Evolutionary conservation across 2,329 filamentous ascomycete species (phyloP).

Genomic region (Epichloe sibirici): DNA sequence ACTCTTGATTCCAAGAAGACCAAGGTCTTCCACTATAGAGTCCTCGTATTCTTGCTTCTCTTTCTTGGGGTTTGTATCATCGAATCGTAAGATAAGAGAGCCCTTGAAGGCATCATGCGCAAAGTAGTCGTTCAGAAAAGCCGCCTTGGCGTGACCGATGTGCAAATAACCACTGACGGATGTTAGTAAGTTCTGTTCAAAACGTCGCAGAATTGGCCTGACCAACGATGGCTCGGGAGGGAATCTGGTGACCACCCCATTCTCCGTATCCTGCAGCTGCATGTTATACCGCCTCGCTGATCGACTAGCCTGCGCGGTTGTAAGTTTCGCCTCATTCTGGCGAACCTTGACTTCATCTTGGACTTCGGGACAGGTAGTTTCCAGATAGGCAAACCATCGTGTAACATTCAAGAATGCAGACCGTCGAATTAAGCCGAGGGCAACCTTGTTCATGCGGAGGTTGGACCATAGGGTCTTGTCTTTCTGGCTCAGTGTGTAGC

Average conservation of each 20-base stretch:
- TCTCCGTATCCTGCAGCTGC: constrained; percentile 62
- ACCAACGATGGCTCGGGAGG: constrained; percentile 64
- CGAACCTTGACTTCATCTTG: background rate
- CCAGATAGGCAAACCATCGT: background rate
- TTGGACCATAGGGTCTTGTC: background rate
- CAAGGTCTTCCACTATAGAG: constrained; percentile 74
- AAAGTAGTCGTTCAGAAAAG: constrained; percentile 81
- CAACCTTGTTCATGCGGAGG: background rate
- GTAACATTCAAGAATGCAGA: background rate
- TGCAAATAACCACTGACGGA: constrained; percentile 57
- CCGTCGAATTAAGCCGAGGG: background rate
- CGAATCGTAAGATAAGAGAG: constrained; percentile 72
- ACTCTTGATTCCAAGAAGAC: constrained; percentile 71
- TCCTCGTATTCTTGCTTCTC: constrained; percentile 89
- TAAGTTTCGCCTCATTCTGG: background rate
- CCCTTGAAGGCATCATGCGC: constrained; percentile 82
- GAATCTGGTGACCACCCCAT: constrained; percentile 76
- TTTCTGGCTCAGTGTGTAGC: background rate
- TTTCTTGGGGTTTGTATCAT: constrained; percentile 87
- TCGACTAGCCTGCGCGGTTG: background rate
- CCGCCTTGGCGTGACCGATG: constrained; percentile 82
- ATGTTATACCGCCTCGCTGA: constrained; percentile 48
- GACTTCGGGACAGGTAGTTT: background rate
- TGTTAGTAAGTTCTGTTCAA: background rate
- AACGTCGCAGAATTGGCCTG: no score